These are phyloP conservation scores for Oryza coarctata DNA, from an alignment of 176 grass and related monocot species.

Conservation along the genomic window DNA sequence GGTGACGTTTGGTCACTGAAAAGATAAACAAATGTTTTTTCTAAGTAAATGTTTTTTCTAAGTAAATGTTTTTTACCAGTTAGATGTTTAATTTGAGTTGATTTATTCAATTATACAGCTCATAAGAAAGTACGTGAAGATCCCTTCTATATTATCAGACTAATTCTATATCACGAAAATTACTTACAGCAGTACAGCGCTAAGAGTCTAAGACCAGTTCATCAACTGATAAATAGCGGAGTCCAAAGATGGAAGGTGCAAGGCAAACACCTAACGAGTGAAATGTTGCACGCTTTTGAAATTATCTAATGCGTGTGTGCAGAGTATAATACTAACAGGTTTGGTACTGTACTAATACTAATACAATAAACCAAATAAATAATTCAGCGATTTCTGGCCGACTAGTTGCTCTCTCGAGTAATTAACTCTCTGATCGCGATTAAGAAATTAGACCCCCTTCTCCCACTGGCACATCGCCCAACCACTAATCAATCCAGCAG, in stretches of 20 bases:
- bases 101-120: background rate
- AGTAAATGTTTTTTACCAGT: background rate
- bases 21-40: too few relatives aligned
- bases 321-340: background rate
- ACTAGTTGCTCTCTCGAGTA: background rate
- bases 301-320: background rate
- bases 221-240: background rate
- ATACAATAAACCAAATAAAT: background rate
- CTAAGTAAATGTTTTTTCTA: too few relatives aligned
- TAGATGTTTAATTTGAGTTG: background rate
- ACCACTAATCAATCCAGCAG: background rate
- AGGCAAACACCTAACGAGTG: background rate
- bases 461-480: background rate
- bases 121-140: background rate
- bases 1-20: too few relatives aligned
- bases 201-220: background rate
- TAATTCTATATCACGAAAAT: background rate
- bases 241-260: background rate
- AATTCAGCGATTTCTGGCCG: background rate
- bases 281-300: background rate
- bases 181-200: background rate
- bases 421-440: background rate
- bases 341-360: background rate
- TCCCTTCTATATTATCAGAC: background rate
- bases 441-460: constrained; percentile 25